phyloP scores from a whole-genome alignment of 306 rosid genomes.

The Cajanus cajan region DNA sequence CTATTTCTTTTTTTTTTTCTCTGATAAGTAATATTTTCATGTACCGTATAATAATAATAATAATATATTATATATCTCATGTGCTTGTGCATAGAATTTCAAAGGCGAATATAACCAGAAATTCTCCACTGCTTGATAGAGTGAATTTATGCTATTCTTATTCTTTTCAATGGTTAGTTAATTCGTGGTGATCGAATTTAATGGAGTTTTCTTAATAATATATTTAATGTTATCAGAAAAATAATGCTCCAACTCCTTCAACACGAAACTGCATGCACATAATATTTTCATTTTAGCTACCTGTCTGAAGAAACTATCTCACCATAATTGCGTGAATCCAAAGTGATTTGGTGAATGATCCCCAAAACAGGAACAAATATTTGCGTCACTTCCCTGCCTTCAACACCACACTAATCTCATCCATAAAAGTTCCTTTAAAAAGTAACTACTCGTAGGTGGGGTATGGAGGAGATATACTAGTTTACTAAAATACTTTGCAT shows the following conservation, averaged over 20 bases:
- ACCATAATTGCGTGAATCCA: constrained; percentile 20
- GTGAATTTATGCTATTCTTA: not conserved
- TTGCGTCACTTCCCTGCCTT: not conserved
- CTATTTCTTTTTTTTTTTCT: not conserved
- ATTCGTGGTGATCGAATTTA: not conserved
- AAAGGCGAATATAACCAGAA: not conserved
- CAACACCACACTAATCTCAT: not conserved
- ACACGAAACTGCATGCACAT: not conserved
- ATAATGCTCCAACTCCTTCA: too few species aligned
- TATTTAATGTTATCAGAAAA: not conserved
- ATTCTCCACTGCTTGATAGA: not conserved
- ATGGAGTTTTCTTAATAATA: not conserved
- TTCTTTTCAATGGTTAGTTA: not conserved
- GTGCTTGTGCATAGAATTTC: not conserved
- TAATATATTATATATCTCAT: too few species aligned
- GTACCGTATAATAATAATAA: not conserved
- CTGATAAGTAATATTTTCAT: not conserved
- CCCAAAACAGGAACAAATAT: constrained; percentile 17
- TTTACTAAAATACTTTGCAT: not conserved
- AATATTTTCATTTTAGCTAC: not conserved
- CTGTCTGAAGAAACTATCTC: not conserved
- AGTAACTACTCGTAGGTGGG: not conserved
- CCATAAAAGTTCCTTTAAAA: not conserved
- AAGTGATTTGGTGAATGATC: not conserved
- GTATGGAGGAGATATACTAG: not conserved